phyloP scores from a whole-genome alignment of 2,329 filamentous ascomycete genomes.

The Didymella glomerata region DNA sequence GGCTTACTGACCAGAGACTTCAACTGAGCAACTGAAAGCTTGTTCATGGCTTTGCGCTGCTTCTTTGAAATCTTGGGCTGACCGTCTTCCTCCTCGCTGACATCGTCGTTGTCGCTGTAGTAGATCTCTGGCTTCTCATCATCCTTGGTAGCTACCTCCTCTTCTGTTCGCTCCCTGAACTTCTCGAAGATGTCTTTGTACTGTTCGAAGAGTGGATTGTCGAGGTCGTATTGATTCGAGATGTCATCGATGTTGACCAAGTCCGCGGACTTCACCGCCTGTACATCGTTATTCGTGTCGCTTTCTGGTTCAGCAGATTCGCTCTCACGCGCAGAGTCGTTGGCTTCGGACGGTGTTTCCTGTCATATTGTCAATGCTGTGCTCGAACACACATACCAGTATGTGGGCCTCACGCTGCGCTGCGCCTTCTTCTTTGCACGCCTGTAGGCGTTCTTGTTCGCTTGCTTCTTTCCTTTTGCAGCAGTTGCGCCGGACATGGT shows the following conservation, averaged over 20 bases:
- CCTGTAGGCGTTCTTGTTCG: slow-evolving; percentile 93
- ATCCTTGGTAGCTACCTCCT: slow-evolving; percentile 62
- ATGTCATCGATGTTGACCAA: slow-evolving; percentile 43
- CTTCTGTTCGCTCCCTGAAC: slow-evolving; percentile 68
- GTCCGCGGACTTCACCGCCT: slow-evolving; percentile 58
- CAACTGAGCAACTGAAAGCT: slow-evolving; percentile 91
- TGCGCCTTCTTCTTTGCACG: slow-evolving; percentile 96
- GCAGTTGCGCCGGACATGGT: slow-evolving; percentile 43
- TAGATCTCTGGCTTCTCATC: slow-evolving; percentile 84
- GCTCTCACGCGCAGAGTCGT: slow-evolving; percentile 47
- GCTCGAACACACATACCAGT: background rate
- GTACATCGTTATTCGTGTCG: slow-evolving; percentile 47
- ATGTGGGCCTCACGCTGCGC: slow-evolving; percentile 60
- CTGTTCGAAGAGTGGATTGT: slow-evolving; percentile 81
- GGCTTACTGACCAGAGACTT: slow-evolving; percentile 91
- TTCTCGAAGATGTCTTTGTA: slow-evolving; percentile 84
- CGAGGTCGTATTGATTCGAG: slow-evolving; percentile 63
- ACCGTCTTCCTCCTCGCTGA: slow-evolving; percentile 79
- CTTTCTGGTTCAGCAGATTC: slow-evolving; percentile 50
- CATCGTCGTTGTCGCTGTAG: slow-evolving; percentile 84
- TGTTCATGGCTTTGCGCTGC: slow-evolving; percentile 89
- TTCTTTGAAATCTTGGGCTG: slow-evolving; percentile 86
- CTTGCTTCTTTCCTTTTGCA: slow-evolving; percentile 62
- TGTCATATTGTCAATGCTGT: slow-evolving; percentile 34
- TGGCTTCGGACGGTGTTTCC: slow-evolving; percentile 48